These are phyloP conservation scores for Fusarium nodosum DNA, from an alignment of 2,329 filamentous ascomycete genomes.

Conservation along the genomic window DNA sequence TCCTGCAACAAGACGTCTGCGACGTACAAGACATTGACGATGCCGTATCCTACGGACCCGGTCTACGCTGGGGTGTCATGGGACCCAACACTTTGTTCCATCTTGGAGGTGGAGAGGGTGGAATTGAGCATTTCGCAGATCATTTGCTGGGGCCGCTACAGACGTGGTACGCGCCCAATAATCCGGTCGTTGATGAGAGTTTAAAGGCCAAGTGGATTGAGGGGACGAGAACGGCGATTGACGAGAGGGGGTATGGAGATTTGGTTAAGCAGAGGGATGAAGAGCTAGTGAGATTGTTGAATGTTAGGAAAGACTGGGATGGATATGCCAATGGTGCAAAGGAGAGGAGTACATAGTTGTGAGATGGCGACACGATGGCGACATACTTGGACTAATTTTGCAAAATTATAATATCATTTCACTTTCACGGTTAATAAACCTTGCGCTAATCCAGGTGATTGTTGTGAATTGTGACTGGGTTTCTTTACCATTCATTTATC, in stretches of 20 bases:
- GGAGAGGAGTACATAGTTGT: not conserved
- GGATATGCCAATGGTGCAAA: not conserved
- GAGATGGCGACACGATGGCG: accelerated
- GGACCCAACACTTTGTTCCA: slow-evolving; percentile 24
- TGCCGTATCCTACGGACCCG: slow-evolving; percentile 27
- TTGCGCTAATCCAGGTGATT: too few species aligned
- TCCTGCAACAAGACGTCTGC: slow-evolving; percentile 19
- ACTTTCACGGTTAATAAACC: too few species aligned
- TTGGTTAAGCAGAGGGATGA: slow-evolving; percentile 27
- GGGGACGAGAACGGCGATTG: slow-evolving; percentile 3
- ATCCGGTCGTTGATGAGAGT: slow-evolving; percentile 24
- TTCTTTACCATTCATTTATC: too few species aligned
- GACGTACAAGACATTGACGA: slow-evolving; percentile 23
- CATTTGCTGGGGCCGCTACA: slow-evolving; percentile 20
- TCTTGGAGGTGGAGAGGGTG: slow-evolving; percentile 31
- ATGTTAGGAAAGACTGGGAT: slow-evolving; percentile 31
- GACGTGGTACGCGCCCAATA: slow-evolving; percentile 27
- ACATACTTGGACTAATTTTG: not conserved
- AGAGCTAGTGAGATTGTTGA: slow-evolving; percentile 26
- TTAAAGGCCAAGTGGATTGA: slow-evolving; percentile 26
- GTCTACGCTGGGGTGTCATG: slow-evolving; percentile 27
- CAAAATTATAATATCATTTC: not conserved
- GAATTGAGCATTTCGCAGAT: slow-evolving; percentile 32
- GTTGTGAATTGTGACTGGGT: too few species aligned
- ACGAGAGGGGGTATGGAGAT: not conserved